phyloP scores from a whole-genome alignment of 257 asterid species.

The Hygrophila difformis region DNA sequence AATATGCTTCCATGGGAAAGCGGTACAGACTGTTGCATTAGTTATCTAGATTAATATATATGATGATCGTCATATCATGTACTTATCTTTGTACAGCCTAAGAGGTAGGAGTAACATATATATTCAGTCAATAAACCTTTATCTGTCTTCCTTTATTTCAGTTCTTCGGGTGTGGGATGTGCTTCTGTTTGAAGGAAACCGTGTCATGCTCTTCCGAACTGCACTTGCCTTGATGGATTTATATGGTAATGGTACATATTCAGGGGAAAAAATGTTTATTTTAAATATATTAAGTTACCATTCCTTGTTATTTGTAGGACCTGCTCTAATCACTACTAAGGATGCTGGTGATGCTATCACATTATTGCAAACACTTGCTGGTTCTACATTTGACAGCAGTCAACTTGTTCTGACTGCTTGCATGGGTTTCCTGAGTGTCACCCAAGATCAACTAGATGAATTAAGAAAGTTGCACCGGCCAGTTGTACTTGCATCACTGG shows the following conservation, averaged over 20 bases:
- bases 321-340: constrained; percentile 72
- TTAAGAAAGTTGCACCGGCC: constrained; percentile 76
- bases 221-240: constrained; percentile 91
- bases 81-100: constrained; percentile 8
- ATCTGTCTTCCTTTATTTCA: constrained; percentile 21
- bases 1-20: constrained; percentile 98
- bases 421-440: constrained; percentile 67
- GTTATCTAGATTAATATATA: constrained; percentile 13
- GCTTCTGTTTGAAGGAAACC: constrained; percentile 87
- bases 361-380: constrained; percentile 66
- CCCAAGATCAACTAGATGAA: constrained; percentile 56
- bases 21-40: constrained; percentile 40
- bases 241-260: constrained; percentile 47
- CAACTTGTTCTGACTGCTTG: constrained; percentile 95
- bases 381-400: constrained; percentile 92
- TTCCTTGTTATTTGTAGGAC: constrained; percentile 43
- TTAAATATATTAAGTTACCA: constrained; percentile 14
- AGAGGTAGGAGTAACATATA: not conserved
- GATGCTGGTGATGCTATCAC: constrained; percentile 90
- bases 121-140: not conserved
- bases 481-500: constrained; percentile 43
- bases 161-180: constrained; percentile 98
- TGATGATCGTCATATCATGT: constrained; percentile 4
- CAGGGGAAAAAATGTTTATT: not conserved
- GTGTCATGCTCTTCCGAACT: constrained; percentile 90